phyloP scores from a whole-genome alignment of 129 eudicot genomes.

The Tanacetum coccineum region DNA sequence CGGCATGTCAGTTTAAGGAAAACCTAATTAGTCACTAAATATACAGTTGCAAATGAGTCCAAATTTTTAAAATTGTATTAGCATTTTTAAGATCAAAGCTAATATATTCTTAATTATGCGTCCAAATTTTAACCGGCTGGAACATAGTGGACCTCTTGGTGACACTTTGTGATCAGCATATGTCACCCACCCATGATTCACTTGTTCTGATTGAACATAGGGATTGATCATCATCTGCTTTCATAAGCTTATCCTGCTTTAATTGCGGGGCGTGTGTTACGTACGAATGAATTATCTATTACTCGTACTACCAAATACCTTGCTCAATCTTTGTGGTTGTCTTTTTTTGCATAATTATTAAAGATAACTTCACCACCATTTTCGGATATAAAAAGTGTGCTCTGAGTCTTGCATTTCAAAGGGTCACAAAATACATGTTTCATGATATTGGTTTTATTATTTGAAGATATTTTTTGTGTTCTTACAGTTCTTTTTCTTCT shows the following conservation, averaged over 20 bases:
- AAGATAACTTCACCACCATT: no score
- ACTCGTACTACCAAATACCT: not conserved
- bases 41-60: no score
- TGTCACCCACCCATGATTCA: not conserved
- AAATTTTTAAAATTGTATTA: no score
- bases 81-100: no score
- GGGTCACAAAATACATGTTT: not conserved
- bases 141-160: not conserved
- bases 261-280: not conserved
- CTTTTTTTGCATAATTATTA: not conserved
- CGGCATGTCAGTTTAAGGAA: no score
- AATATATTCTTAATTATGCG: no score
- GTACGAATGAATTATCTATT: not conserved
- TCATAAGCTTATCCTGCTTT: slow-evolving; percentile 8
- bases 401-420: not conserved
- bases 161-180: not conserved
- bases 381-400: not conserved
- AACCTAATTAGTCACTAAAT: no score
- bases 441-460: not conserved
- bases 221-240: slow-evolving; percentile 3
- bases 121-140: no score
- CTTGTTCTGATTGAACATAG: not conserved
- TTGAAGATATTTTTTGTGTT: not conserved
- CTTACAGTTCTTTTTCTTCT: not conserved
- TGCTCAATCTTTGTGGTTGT: not conserved